Evolutionary conservation across 306 rosid genomes (phyloP), one percentile per base, ranked within the genome.

Genomic region (Prunus campanulata): DNA sequence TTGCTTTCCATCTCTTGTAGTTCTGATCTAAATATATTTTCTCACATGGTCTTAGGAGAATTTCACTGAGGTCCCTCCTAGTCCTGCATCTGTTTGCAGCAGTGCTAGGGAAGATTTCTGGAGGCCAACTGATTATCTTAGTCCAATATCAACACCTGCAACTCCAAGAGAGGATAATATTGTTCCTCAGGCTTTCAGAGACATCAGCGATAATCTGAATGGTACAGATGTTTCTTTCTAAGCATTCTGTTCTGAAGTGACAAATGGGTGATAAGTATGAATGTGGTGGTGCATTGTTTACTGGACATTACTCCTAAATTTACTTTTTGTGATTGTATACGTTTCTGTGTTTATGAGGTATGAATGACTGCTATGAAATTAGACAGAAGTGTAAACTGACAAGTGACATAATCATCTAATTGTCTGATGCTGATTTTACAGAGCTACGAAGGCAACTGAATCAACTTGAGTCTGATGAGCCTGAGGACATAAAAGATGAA

Each of bases 1-100:
- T 80, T 82, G 25, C 62, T 78, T 50, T 77, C 75, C 68, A 68
- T 60, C 56, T 32, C 25, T 54, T 29, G 44, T 68, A 81, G 66
- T 78, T 76, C 32, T 76, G 70, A 78, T 75, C 48, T 51, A 48
- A 54, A 73, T 81, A 75, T 81, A 75, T 79, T 68, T 71, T 78
- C 44, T 74, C 68, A 54, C 68, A 25, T 69, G 81, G 72, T 81
- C 66, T 71, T 55, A 96, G 99, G 99, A 96, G 55, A 96, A 92
- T 76, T 92, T 83, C 82, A 96, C 99, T 42, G 99, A 96, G 91
- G 99, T 96, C 56, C 99, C 99, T 81, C 99, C 99, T 67, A 96
- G 99, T 86, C 99, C 99, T 68, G 99, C 96, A 59, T 96, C 99
- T 69, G 89, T 87, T 15, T 90, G 96, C 86, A 91, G 99, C 96